A percentile compares a stretch with the other conserved stretches of the same genome.
Evolutionary conservation across 306 rosid genomes (phyloP).

Genomic region (Lupinus albus): DNA sequence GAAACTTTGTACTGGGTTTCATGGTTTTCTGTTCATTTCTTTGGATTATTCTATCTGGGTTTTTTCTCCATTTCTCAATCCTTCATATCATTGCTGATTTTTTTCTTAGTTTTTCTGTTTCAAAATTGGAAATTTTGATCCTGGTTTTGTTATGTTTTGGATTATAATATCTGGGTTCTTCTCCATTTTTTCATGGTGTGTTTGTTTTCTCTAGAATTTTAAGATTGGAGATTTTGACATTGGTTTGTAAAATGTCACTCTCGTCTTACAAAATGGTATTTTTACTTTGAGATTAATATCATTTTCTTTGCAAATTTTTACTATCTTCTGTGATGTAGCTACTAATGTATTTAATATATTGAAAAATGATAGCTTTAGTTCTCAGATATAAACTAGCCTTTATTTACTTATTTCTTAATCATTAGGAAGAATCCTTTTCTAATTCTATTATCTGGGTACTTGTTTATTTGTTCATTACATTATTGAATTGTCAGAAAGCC

Average conservation of each 20-base stretch:
- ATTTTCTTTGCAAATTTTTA: too few relatives aligned
- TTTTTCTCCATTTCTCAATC: constrained; percentile 19
- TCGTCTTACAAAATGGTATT: too few relatives aligned
- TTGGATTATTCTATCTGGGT: constrained; percentile 28
- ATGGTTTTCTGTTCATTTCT: neutral
- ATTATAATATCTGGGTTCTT: constrained; percentile 28
- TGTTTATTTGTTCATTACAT: constrained; percentile 34
- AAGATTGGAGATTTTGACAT: constrained; percentile 7
- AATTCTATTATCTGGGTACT: constrained; percentile 18
- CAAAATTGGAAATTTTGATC: constrained; percentile 6
- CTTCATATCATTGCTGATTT: constrained; percentile 21
- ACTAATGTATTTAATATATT: too few relatives aligned
- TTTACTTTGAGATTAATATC: too few relatives aligned
- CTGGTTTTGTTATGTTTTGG: neutral
- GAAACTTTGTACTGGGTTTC: neutral
- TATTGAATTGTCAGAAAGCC: constrained; percentile 23
- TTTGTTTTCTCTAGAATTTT: neutral
- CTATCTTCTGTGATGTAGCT: too few relatives aligned
- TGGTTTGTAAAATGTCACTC: neutral
- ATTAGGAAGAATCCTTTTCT: too few relatives aligned
- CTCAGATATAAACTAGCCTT: too few relatives aligned
- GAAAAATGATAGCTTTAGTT: too few relatives aligned
- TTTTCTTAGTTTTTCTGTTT: neutral
- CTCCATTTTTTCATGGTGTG: constrained; percentile 13
- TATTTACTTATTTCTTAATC: too few relatives aligned